Evolutionary conservation across 208 protist species (phyloP).

Genomic region (Crithidia brevicula): DNA sequence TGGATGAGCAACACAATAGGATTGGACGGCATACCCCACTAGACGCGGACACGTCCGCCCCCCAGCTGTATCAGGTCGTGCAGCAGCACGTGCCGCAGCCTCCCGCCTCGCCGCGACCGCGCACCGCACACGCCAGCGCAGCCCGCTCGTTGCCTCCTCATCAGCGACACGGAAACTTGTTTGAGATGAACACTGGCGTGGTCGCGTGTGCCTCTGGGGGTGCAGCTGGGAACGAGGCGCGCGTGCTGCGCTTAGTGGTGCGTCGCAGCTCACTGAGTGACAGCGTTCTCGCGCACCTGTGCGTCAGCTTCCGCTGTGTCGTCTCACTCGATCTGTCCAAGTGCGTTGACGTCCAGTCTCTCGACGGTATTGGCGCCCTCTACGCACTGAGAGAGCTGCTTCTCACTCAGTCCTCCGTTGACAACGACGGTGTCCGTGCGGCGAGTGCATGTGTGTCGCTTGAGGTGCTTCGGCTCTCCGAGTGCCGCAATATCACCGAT

Average conservation of each 20-base stretch:
- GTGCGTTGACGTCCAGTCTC: constrained; percentile 45
- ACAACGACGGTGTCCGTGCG: constrained; percentile 43
- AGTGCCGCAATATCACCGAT: constrained; percentile 60
- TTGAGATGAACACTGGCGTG: neutral
- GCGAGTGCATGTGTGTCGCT: constrained; percentile 46
- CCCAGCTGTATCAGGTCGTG: constrained; percentile 11
- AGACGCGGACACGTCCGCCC: constrained; percentile 3
- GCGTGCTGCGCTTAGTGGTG: constrained; percentile 20
- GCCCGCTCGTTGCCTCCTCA: constrained; percentile 1
- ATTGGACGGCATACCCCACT: neutral
- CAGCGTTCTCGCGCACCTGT: constrained; percentile 19
- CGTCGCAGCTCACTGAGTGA: constrained; percentile 28
- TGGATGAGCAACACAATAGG: neutral
- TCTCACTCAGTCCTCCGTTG: constrained; percentile 39
- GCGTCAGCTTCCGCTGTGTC: constrained; percentile 17
- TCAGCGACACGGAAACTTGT: neutral
- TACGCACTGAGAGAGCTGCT: constrained; percentile 35
- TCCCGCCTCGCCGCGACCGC: constrained; percentile 14
- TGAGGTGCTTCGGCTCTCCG: constrained; percentile 50
- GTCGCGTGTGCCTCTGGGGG: neutral
- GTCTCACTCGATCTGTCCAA: constrained; percentile 53
- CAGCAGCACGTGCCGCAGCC: constrained; percentile 35
- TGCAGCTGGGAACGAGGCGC: neutral
- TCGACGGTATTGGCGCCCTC: constrained; percentile 37
- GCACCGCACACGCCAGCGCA: constrained; percentile 4